A percentile compares a stretch with the other conserved stretches of the same genome.
Evolutionary conservation across 2,329 filamentous ascomycete species (phyloP).

Genomic region (Neofusicoccum kwambonambiense): DNA sequence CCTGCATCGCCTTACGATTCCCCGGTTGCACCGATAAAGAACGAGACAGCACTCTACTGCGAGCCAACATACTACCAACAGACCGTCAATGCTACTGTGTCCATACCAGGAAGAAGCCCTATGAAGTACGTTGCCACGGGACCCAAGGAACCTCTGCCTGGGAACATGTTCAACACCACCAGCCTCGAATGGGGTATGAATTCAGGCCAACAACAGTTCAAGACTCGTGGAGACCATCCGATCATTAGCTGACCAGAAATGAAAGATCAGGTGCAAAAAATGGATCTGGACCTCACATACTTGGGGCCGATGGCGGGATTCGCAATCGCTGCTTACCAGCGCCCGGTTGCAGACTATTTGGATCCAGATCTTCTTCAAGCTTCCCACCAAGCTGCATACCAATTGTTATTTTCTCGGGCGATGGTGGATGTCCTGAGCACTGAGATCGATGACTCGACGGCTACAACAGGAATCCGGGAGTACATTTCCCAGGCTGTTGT

Average conservation of each 20-base stretch:
- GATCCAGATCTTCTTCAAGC: conserved; percentile 32
- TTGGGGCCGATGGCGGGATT: conserved; percentile 39
- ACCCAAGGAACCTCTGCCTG: conserved; percentile 21
- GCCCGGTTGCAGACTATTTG: conserved; percentile 32
- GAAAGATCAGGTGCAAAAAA: conserved; percentile 21
- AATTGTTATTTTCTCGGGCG: conserved; percentile 41
- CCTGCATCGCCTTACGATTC: neutral
- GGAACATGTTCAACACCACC: conserved; percentile 37
- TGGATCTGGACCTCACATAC: conserved; percentile 25
- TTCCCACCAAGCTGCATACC: conserved; percentile 36
- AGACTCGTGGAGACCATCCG: conserved; percentile 22
- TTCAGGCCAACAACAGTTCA: neutral
- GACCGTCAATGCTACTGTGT: conserved; percentile 43
- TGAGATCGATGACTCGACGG: conserved; percentile 17
- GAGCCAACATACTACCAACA: conserved; percentile 35
- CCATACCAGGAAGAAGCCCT: conserved; percentile 19
- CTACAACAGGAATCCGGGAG: conserved; percentile 21
- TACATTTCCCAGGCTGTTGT: conserved; percentile 35
- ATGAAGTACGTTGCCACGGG: neutral
- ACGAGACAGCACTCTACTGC: conserved; percentile 44
- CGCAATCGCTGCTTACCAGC: conserved; percentile 32
- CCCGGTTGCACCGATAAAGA: conserved; percentile 19
- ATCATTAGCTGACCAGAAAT: conserved; percentile 24
- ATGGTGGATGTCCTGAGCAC: conserved; percentile 33
- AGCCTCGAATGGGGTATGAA: conserved; percentile 34